Evolutionary conservation across 495 filamentous ascomycete genomes (phyloP).

Genomic region (Hyaloscypha bicolor): DNA sequence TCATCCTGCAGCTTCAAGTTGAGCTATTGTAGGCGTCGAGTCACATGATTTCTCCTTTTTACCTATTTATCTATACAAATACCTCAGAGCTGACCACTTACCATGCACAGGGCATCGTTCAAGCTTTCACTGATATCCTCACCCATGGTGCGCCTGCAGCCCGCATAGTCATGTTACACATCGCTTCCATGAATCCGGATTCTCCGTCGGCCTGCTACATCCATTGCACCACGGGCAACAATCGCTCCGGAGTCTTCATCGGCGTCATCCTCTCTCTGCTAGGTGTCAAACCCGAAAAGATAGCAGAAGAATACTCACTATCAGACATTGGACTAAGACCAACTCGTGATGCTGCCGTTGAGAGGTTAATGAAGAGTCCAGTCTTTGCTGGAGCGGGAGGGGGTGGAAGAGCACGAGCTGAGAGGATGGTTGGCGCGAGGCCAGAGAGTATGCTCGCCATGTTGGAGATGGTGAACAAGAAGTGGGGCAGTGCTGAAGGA

Average conservation of each 20-base stretch:
- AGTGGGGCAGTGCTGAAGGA: slow-evolving; percentile 40
- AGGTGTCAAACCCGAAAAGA: slow-evolving; percentile 33
- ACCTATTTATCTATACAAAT: background rate
- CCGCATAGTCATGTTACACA: slow-evolving; percentile 17
- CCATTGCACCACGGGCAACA: slow-evolving; percentile 56
- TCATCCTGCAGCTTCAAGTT: background rate
- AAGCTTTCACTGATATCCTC: slow-evolving; percentile 31
- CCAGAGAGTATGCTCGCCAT: slow-evolving; percentile 38
- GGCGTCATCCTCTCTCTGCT: slow-evolving; percentile 56
- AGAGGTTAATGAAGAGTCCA: slow-evolving; percentile 30
- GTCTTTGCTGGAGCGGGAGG: slow-evolving; percentile 21
- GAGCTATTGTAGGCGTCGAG: background rate
- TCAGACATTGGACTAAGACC: slow-evolving; percentile 35
- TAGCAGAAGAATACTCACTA: slow-evolving; percentile 44
- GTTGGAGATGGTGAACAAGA: slow-evolving; percentile 38
- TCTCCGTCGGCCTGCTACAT: slow-evolving; percentile 36
- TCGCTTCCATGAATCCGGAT: slow-evolving; percentile 6
- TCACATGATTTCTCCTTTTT: too few relatives aligned
- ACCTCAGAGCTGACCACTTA: background rate
- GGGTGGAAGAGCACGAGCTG: slow-evolving; percentile 30
- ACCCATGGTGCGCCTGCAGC: slow-evolving; percentile 24
- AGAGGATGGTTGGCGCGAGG: slow-evolving; percentile 32
- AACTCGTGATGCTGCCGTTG: slow-evolving; percentile 28
- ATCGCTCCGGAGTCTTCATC: slow-evolving; percentile 64
- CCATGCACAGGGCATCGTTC: slow-evolving; percentile 24